Conservation (phyloP, 2,329 filamentous ascomycete genomes). For the Fusarium compactum region DNA sequence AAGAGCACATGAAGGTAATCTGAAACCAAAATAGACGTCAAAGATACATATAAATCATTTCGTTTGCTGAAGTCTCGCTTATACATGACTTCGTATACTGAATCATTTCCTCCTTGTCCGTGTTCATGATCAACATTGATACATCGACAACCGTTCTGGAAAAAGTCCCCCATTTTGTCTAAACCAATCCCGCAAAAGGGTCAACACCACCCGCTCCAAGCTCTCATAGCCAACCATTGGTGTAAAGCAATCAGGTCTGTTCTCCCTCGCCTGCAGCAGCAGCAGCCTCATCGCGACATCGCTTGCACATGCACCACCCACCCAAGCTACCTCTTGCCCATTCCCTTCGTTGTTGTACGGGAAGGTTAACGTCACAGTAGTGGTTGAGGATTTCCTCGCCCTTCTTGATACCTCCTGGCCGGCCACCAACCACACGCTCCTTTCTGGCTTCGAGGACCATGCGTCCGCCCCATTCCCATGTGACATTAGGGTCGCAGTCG, state of each 20-base stretch:
- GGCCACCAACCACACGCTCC: slow-evolving; percentile 64
- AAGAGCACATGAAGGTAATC: neutral
- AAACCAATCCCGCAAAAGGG: slow-evolving; percentile 22
- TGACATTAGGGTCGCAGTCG: slow-evolving; percentile 93
- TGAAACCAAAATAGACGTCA: neutral
- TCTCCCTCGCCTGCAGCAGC: slow-evolving; percentile 40
- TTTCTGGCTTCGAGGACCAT: slow-evolving; percentile 77
- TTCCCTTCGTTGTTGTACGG: slow-evolving; percentile 83
- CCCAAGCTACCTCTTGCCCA: slow-evolving; percentile 91
- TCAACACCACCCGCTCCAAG: slow-evolving; percentile 6
- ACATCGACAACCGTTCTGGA: slow-evolving; percentile 11
- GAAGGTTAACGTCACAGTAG: slow-evolving; percentile 88
- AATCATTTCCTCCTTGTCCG: neutral
- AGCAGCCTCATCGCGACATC: slow-evolving; percentile 80
- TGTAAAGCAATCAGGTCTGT: slow-evolving; percentile 15
- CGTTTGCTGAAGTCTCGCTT: slow-evolving; percentile 7
- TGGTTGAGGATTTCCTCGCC: slow-evolving; percentile 93
- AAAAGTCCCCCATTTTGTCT: slow-evolving; percentile 29
- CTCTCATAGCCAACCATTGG: slow-evolving; percentile 5
- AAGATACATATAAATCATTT: neutral
- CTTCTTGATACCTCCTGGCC: slow-evolving; percentile 72
- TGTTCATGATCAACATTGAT: neutral
- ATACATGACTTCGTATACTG: slow-evolving; percentile 8
- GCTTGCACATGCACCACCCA: slow-evolving; percentile 86
- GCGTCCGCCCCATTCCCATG: slow-evolving; percentile 89